A percentile compares a stretch with the other conserved stretches of the same genome.
These are phyloP conservation scores for Cnidoscolus chayamansa DNA, from an alignment of 441 rosid genomes.

Conservation along the genomic window DNA sequence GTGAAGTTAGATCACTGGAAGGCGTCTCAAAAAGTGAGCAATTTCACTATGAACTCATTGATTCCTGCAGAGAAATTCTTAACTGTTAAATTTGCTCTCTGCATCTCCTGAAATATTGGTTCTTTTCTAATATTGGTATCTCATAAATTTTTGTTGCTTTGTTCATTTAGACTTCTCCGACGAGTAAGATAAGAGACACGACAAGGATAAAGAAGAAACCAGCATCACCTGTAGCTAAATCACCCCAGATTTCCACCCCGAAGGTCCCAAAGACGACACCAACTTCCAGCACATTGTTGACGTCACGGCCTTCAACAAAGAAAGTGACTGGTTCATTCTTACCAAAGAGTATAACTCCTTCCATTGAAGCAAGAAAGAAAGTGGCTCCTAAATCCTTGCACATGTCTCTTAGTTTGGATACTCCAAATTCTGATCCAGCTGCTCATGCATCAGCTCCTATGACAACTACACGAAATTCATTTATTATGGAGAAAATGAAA, in stretches of 20 bases:
- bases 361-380: conserved; percentile 48
- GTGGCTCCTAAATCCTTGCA: conserved; percentile 73
- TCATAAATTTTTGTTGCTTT: conserved; percentile 15
- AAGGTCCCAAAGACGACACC: conserved; percentile 52
- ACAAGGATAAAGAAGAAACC: conserved; percentile 53
- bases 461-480: conserved; percentile 51
- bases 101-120: conserved; percentile 9
- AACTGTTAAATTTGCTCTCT: conserved; percentile 16
- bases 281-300: conserved; percentile 33
- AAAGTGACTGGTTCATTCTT: conserved; percentile 33
- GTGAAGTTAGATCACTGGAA: conserved; percentile 33
- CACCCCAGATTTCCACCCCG: conserved; percentile 43
- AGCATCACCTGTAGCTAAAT: conserved; percentile 37
- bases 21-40: conserved; percentile 54
- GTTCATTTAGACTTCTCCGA: conserved; percentile 40
- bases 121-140: conserved; percentile 17
- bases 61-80: background rate
- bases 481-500: conserved; percentile 93
- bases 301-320: conserved; percentile 42
- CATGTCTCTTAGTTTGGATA: conserved; percentile 52
- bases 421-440: conserved; percentile 42
- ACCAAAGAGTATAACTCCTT: conserved; percentile 35
- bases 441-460: conserved; percentile 34
- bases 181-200: conserved; percentile 39
- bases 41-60: conserved; percentile 13